Evolutionary conservation across 2,329 filamentous ascomycete species (phyloP).

Genomic region (Chrysosporium queenslandicum): DNA sequence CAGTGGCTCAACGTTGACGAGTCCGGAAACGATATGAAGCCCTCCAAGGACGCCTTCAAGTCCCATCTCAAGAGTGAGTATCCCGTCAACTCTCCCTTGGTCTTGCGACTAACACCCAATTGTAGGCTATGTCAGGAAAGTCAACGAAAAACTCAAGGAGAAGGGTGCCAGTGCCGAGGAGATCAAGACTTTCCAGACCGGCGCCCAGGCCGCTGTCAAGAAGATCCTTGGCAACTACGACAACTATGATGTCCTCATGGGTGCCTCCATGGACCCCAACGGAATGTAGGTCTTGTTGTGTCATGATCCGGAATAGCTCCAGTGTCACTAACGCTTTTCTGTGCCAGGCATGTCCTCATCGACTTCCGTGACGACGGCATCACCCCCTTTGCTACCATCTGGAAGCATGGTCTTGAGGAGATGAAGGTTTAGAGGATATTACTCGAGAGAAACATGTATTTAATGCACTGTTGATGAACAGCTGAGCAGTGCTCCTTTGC

Average conservation of each 20-base stretch:
- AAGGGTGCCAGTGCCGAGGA: constrained; percentile 53
- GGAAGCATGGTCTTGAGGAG: constrained; percentile 86
- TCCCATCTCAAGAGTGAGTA: constrained; percentile 70
- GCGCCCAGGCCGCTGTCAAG: constrained; percentile 66
- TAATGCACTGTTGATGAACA: background rate
- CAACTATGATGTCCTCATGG: constrained; percentile 90
- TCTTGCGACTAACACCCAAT: background rate
- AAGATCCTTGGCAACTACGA: constrained; percentile 82
- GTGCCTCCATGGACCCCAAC: constrained; percentile 84
- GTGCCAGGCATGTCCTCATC: constrained; percentile 66
- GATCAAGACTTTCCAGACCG: constrained; percentile 69
- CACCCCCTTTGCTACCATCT: constrained; percentile 80
- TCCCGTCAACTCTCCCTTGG: constrained; percentile 4
- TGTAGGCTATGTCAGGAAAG: constrained; percentile 78
- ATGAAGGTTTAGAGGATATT: constrained; percentile 79
- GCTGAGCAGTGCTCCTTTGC: background rate
- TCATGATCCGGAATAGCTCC: background rate
- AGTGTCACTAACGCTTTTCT: background rate
- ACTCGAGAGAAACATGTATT: background rate
- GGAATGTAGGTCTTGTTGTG: constrained; percentile 64
- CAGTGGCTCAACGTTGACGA: constrained; percentile 45
- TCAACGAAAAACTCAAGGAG: constrained; percentile 61
- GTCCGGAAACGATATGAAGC: constrained; percentile 26
- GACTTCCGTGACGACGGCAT: constrained; percentile 96
- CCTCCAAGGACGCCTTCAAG: constrained; percentile 75